Evolutionary conservation across 495 filamentous ascomycete species (phyloP), one percentile per base, ranked within the genome.

Genomic region (Penicillium flavigenum): DNA sequence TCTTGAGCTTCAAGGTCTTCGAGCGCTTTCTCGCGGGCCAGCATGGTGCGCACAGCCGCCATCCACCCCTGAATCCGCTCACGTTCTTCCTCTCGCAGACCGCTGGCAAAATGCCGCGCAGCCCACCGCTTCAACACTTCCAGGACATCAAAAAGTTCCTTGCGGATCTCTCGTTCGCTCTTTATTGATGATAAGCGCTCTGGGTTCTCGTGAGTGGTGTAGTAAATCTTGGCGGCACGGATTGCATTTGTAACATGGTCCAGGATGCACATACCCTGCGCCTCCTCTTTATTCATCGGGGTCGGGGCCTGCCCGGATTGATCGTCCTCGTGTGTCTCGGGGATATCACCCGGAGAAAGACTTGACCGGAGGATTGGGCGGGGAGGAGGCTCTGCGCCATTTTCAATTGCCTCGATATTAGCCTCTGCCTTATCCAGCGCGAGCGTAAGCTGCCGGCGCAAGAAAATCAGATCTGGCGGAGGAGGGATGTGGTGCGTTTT

Each of bases 181-280:
- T 88, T 90, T 76, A 97, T 91, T 36, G 83, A 76, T 58, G 91
- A 88, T n/a, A 97, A 76, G 24, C 89, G 86, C 55, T 90, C 86
- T 6, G 92, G 89, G 20, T 87, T 77, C 64, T 91, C 85, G 66
- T 97, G 92, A 1, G 88, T 75, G 6, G 91, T 96, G 72, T 97
- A 98, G 75, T 97, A 98, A 44, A 92, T 86, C 68, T 92, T 96
- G 34, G 94, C 94, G 7, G 95, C 92, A 34, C 91, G 86, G 56
- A 98, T 96, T 14, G 92, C 92, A 44, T 97, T 79, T 4, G 94
- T 98, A 72, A 93, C 86, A 46, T 96, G 83, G 65, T 98, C 94
- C 36, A 97, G 77, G 39, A 98, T 82, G 56, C 95, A 89, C 75
- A 96, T 83, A 8, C 94, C 94, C 69, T 97, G 89, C 6, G 96